Evolutionary conservation across 1,139 yeast genomes (phyloP), one percentile per base, ranked within the genome.

Genomic region (Blastobotrys proliferans): DNA sequence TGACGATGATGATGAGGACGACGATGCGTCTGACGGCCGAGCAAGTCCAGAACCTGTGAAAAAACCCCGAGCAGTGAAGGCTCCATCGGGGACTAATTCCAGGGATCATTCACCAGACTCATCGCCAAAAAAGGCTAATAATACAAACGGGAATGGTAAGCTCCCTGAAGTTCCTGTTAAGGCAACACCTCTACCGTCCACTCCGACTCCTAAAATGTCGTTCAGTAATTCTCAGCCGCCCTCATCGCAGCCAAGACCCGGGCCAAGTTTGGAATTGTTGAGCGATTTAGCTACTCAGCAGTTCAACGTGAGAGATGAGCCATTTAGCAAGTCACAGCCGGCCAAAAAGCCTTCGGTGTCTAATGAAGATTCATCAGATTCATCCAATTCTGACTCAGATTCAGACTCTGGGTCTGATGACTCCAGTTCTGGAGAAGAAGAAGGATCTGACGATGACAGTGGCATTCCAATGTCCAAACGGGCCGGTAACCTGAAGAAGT

Each of bases 41-140:
- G 34, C 43, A 6, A 45, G 46, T 21, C 48, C 48, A 2, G 48
- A 39, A 21, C 45, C 48, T 11, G 29, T 28, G 2, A 45, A 45
- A 19, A 26, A 36, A 16, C 44, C 46, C 2, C 38, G 48, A 13
- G 48, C 45, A 9, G 48, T 45, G 8, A 32, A 32, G 5, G 45
- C 48, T 2, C 48, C 48, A 9, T 45, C 48, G 5, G 44, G 44
- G 9, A 30, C 27, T 11, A 40, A 37, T 19, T 41, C 48, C n/a
- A 39, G 41, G 19, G 26, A 35, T n/a, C 40, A 39, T 10, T 25
- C 38, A 26, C 29, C 14, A 11, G 18, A 35, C 24, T 20, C 16
- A 24, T 35, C 38, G 11, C 16, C 35, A n/a, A n/a, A 8, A 33
- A 25, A n/a, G 18, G n/a, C 33, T 16, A n/a, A 20, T 6, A 35